A percentile compares a stretch with the other conserved stretches of the same genome.
phyloP scores from a whole-genome alignment of 2,329 filamentous ascomycete species.

The Phialophora chinensis region DNA sequence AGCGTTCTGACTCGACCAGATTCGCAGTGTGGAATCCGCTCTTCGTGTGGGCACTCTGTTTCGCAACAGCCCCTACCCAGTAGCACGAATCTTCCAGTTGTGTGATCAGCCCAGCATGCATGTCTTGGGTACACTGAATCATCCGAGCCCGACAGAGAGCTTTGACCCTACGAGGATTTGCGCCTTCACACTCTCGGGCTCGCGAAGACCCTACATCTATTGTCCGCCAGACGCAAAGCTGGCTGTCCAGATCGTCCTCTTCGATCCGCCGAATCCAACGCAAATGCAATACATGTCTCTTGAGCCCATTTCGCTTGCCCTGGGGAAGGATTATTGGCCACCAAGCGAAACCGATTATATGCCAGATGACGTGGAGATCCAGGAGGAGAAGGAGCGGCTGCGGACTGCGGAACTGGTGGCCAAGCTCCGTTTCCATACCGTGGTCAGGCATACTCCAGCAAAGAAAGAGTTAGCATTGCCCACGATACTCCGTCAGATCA shows the following conservation, averaged over 20 bases:
- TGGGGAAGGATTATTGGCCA: constrained; percentile 52
- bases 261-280: constrained; percentile 81
- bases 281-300: constrained; percentile 97
- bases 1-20: constrained; percentile 51
- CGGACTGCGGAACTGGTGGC: constrained; percentile 73
- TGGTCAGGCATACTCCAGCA: constrained; percentile 75
- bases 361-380: constrained; percentile 67
- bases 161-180: constrained; percentile 75
- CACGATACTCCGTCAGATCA: constrained; percentile 88
- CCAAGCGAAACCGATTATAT: constrained; percentile 6
- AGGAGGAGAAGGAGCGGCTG: constrained; percentile 72
- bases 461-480: constrained; percentile 81
- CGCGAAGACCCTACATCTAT: constrained; percentile 71
- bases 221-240: constrained; percentile 69
- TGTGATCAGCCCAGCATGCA: constrained; percentile 84
- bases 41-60: constrained; percentile 83
- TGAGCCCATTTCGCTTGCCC: constrained; percentile 82
- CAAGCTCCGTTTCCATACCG: constrained; percentile 87
- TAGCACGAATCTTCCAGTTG: constrained; percentile 79
- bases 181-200: constrained; percentile 59
- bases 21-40: constrained; percentile 83
- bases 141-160: constrained; percentile 48
- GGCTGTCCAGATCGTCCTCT: constrained; percentile 85
- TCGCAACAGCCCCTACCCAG: constrained; percentile 78
- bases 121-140: constrained; percentile 83